Evolutionary conservation across 2,329 filamentous ascomycete species (phyloP), one percentile per base, ranked within the genome.

Genomic region (Dactylellina leptospora): DNA sequence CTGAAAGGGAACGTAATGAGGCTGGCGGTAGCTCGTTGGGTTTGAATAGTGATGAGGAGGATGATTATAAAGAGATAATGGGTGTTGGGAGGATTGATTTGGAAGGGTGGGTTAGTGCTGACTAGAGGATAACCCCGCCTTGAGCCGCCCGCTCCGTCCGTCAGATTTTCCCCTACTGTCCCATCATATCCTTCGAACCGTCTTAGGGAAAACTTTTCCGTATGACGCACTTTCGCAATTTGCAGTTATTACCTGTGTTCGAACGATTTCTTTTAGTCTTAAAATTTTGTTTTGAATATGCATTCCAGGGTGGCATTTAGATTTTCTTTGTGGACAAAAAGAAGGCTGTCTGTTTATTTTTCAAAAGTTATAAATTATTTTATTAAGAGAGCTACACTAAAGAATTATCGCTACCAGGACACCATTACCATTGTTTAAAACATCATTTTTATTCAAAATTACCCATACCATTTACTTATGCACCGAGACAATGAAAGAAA

Each of bases 21-120:
- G 95, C 95, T 73, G 95, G 93, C 5, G 86, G 89, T 68, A 93
- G 93, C 48, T 92, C 92, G 0, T 79, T 97, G 53, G 93, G 93
- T 0, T 80, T 99, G 77, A 90, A 89, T 30, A 92, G 91, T 78
- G 95, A 99, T 80, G 95, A 99, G 82, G 83, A 87, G 28, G 95
- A 99, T 78, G 95, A 99, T 81, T 92, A 97, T 83, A 89, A 87
- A 80, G 95, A 99, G 82, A 88, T 99, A 74, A 96, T 92, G 93
- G 95, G 91, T 79, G 90, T 99, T 53, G 95, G 95, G 4, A 93
- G 90, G 81, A 88, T 96, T 53, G 93, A 97, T 79, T 82, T 93
- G 48, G 89, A 86, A 6, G 80, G 69, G 42, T 77, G 74, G 74
- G 64, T 47, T 53, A 74, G 64, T 55, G 74, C 74, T 64, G 74